Evolutionary conservation across 176 grass and related monocot species (phyloP).

Genomic region (Oryza australiensis): DNA sequence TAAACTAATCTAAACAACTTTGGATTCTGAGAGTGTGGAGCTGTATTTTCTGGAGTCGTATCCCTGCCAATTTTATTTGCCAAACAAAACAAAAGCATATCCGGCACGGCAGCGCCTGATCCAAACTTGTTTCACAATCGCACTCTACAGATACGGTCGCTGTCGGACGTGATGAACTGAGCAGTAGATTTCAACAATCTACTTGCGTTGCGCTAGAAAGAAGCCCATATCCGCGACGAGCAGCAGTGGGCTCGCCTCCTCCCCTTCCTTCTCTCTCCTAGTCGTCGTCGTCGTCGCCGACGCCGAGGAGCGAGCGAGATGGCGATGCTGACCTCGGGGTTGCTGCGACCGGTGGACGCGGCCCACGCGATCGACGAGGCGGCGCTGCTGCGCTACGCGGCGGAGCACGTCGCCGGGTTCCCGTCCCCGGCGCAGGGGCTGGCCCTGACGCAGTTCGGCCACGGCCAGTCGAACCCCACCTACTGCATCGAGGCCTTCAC

Average conservation of each 20-base stretch:
- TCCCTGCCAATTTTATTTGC: neutral
- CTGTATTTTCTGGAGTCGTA: neutral
- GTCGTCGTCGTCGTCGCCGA: neutral
- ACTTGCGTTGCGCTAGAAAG: no score
- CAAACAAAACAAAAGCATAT: neutral
- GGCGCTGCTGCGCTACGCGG: constrained; percentile 72
- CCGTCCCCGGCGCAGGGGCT: constrained; percentile 43
- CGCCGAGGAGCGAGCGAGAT: constrained; percentile 11
- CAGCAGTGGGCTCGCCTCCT: neutral
- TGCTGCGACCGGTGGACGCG: constrained; percentile 57
- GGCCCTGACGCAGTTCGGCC: constrained; percentile 66
- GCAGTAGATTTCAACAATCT: no score
- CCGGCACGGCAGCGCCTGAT: neutral
- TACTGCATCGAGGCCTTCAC: constrained; percentile 64
- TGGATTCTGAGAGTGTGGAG: no score
- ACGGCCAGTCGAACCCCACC: constrained; percentile 94
- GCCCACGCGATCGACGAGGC: constrained; percentile 68
- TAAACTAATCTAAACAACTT: no score
- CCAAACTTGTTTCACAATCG: no score
- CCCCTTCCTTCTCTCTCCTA: neutral
- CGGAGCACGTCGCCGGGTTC: constrained; percentile 65
- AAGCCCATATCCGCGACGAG: no score
- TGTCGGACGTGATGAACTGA: no score
- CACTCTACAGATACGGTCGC: no score
- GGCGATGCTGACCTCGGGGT: constrained; percentile 63